phyloP scores from a whole-genome alignment of 1,284 basidiomycete species.

The Singerocomus inundabilis region DNA sequence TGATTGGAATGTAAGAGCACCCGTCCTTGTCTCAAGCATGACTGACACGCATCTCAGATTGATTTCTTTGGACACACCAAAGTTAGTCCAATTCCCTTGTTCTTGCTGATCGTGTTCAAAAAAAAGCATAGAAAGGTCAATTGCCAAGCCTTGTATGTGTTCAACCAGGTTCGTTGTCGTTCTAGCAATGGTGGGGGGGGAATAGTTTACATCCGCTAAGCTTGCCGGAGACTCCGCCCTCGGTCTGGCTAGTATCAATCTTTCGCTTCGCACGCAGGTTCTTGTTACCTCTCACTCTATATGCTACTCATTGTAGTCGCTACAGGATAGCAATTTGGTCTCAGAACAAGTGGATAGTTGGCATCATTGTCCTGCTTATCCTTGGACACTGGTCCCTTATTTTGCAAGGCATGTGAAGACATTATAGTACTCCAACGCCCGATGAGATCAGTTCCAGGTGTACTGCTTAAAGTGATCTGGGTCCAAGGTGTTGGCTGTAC shows the following conservation, averaged over 20 bases:
- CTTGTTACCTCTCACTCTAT: not conserved
- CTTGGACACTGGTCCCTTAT: constrained; percentile 38
- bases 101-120: not conserved
- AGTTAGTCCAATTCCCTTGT: constrained; percentile 14
- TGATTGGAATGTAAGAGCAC: constrained; percentile 32
- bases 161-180: constrained; percentile 31
- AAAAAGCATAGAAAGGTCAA: constrained; percentile 21
- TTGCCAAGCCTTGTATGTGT: constrained; percentile 32
- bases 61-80: constrained; percentile 30
- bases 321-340: constrained; percentile 37
- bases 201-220: constrained; percentile 18
- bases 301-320: not conserved
- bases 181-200: not conserved
- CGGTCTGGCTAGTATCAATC: constrained; percentile 36
- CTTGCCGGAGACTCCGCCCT: constrained; percentile 34
- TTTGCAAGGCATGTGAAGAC: constrained; percentile 23
- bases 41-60: constrained; percentile 21
- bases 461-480: constrained; percentile 40
- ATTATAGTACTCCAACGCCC: not conserved
- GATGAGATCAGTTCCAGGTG: constrained; percentile 29
- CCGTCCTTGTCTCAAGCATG: not conserved
- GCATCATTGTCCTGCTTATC: constrained; percentile 31
- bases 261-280: constrained; percentile 35
- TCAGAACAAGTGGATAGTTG: constrained; percentile 32
- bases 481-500: constrained; percentile 35